Percentiles rank a stretch among this genome's conserved stretches.
Conservation (phyloP, 441 rosid genomes). For the Gossypium laxum region DNA sequence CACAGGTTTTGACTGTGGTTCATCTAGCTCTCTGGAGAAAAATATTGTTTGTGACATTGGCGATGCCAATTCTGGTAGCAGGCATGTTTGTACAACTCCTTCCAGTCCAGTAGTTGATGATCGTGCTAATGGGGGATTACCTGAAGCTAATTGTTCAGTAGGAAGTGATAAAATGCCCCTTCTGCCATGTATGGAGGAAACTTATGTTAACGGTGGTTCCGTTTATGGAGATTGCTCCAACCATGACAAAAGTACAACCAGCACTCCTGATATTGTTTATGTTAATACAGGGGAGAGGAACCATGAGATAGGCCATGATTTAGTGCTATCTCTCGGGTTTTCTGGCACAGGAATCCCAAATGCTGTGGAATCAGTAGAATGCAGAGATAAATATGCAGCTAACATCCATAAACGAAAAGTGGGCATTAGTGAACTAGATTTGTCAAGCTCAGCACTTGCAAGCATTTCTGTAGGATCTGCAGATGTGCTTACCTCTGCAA, state of each 20-base stretch:
- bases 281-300: conserved; percentile 18
- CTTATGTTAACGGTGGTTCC: conserved; percentile 12
- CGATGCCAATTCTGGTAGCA: conserved; percentile 19
- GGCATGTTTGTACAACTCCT: conserved; percentile 20
- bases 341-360: conserved; percentile 17
- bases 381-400: conserved; percentile 16
- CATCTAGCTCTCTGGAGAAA: conserved; percentile 21
- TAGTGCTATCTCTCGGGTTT: conserved; percentile 20
- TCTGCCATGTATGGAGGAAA: conserved; percentile 22
- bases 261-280: conserved; percentile 20
- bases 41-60: conserved; percentile 22
- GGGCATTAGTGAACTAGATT: conserved; percentile 20
- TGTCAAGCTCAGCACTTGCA: conserved; percentile 18
- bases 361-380: conserved; percentile 18
- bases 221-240: conserved; percentile 13
- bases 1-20: conserved; percentile 14
- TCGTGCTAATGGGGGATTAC: conserved; percentile 22
- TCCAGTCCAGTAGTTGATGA: conserved; percentile 20
- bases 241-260: conserved; percentile 12
- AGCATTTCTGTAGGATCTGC: conserved; percentile 18
- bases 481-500: conserved; percentile 21
- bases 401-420: conserved; percentile 10
- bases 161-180: not conserved
- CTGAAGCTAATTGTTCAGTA: conserved; percentile 12
- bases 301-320: conserved; percentile 15